Evolutionary conservation across 169 alveolate species (phyloP), one percentile per base, ranked within the genome.

Genomic region (Babesia gibsoni): DNA sequence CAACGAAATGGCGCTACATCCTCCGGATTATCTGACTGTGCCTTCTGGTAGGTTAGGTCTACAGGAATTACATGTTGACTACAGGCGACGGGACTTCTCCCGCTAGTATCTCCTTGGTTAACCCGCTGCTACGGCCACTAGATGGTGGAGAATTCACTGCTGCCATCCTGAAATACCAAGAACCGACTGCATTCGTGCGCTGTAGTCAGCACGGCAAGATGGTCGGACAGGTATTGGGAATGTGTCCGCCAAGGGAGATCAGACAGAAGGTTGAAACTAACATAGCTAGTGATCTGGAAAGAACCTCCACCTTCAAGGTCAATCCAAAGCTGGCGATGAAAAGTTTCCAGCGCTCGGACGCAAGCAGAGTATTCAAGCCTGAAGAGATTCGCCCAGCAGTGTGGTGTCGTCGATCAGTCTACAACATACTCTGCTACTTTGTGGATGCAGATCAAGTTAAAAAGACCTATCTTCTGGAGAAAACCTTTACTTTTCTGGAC

Each of bases 331-430:
- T 90, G 20, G 92, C 95, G 3, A 53, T 90, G n/a, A 83, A 90
- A 32, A 82, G 92, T 46, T 90, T 90, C 67, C 94, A 89, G 35
- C 65, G 95, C n/a, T 89, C 94, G 33, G 95, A 90, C 58, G 95
- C 95, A 14, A 81, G 92, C 53, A 50, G 91, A 30, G 88, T 83
- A 7, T 91, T 91, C 70, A 84, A 82, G 42, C 92, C 90, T 33
- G 84, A 63, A 22, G 83, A 84, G 41, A 90, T 88, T 3, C 73
- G 95, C 5, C 89, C 95, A 0, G 92, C 84, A 23, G 82, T 82
- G 8, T 87, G 93, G 94, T 91, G 95, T 46, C 90, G 95, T 27
- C 82, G 92, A 52, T 85, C 94, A 9, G 83, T 91, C 36, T 84
- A 83, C 50, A 83, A 84, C 42, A 67, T 87, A 14, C 67, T 91